A percentile compares a stretch with the other conserved stretches of the same genome.
Conservation (phyloP, 352 stramenopile genomes). For the Pythium vanterpoolii region DNA sequence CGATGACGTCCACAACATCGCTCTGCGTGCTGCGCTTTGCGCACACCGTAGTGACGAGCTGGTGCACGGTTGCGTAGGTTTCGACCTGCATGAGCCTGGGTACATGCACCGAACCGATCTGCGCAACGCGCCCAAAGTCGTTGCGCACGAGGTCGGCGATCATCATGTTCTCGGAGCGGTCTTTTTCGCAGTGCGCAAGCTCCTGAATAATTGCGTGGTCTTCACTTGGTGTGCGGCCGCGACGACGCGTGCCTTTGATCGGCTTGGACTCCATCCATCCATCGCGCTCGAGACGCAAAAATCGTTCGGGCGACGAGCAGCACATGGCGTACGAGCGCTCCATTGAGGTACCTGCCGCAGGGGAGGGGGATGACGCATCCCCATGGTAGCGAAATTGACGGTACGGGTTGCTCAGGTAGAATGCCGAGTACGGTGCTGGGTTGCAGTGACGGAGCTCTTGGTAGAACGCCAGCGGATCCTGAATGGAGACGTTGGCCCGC, state of each 20-base stretch:
- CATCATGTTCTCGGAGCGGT: constrained; percentile 97
- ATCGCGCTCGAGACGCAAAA: constrained; percentile 72
- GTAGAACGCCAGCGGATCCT: constrained; percentile 84
- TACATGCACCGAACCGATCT: constrained; percentile 91
- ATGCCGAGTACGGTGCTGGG: constrained; percentile 94
- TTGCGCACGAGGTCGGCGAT: constrained; percentile 97
- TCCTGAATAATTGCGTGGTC: constrained; percentile 66
- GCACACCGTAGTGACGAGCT: constrained; percentile 96
- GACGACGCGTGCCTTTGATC: constrained; percentile 94
- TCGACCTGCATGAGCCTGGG: constrained; percentile 94
- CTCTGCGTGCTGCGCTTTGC: constrained; percentile 50
- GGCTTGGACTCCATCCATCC: constrained; percentile 95
- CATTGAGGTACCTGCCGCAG: background rate
- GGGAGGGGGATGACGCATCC: background rate
- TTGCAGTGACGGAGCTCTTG: constrained; percentile 88
- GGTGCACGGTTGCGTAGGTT: constrained; percentile 96
- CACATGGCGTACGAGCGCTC: constrained; percentile 87
- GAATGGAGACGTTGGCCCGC: constrained; percentile 37
- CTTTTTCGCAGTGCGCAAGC: constrained; percentile 88
- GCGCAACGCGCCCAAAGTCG: constrained; percentile 93
- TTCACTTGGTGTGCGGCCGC: constrained; percentile 38
- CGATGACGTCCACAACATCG: constrained; percentile 89
- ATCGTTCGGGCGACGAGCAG: constrained; percentile 96
- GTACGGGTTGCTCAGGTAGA: constrained; percentile 74
- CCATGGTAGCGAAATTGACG: constrained; percentile 21